phyloP scores from a whole-genome alignment of 306 rosid species.

The Carpinus fangiana region DNA sequence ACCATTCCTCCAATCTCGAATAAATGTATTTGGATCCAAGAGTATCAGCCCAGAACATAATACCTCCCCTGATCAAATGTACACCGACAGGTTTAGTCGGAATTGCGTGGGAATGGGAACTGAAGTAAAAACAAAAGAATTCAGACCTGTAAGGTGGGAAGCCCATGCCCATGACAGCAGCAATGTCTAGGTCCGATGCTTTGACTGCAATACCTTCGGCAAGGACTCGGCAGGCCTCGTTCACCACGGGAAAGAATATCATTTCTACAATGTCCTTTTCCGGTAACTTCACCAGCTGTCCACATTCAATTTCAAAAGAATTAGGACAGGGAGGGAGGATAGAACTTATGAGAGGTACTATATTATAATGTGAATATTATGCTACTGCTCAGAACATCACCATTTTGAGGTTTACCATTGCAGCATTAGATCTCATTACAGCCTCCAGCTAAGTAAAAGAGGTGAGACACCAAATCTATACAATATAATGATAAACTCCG shows the following conservation, averaged over 20 bases:
- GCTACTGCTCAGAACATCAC: not conserved
- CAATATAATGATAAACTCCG: not conserved
- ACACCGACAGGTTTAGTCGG: slow-evolving; percentile 21
- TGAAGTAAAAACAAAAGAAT: not conserved
- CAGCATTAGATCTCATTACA: not conserved
- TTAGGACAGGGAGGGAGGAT: not conserved
- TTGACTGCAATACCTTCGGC: slow-evolving; percentile 93
- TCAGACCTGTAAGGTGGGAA: slow-evolving; percentile 92
- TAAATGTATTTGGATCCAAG: slow-evolving; percentile 85
- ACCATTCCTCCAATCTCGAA: slow-evolving; percentile 83
- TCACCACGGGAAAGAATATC: slow-evolving; percentile 94
- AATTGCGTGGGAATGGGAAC: slow-evolving; percentile 1
- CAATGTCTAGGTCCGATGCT: slow-evolving; percentile 86
- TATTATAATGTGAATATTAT: not conserved
- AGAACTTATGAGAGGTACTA: not conserved
- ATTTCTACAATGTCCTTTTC: slow-evolving; percentile 89
- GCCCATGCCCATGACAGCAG: slow-evolving; percentile 93
- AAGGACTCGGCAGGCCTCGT: slow-evolving; percentile 93
- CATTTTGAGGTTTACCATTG: not conserved
- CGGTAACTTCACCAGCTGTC: slow-evolving; percentile 67
- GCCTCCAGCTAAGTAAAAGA: not conserved
- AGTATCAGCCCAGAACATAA: slow-evolving; percentile 92
- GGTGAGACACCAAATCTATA: not conserved
- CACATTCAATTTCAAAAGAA: slow-evolving; percentile 30
- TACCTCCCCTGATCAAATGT: slow-evolving; percentile 77